phyloP scores from a whole-genome alignment of 2,329 filamentous ascomycete genomes.

The Trichoderma lentiforme region DNA sequence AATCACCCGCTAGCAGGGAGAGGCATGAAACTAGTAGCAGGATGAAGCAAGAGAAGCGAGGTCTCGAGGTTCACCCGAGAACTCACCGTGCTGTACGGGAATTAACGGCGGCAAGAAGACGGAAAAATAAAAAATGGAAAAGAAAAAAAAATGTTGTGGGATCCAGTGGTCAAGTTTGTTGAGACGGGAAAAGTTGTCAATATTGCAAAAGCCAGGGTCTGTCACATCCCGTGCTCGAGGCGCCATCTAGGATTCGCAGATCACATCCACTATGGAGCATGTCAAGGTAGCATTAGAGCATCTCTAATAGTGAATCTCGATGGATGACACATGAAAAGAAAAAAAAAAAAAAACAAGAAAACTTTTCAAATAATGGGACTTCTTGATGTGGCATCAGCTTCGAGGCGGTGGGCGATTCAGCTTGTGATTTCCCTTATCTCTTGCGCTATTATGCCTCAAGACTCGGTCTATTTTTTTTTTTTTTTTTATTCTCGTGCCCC shows the following conservation, averaged over 20 bases:
- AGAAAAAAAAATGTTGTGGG: neutral
- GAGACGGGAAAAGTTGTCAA: neutral
- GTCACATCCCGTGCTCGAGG: slow-evolving; percentile 6
- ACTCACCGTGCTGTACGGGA: neutral
- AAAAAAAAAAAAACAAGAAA: neutral
- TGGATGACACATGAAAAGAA: neutral
- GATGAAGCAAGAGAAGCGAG: neutral
- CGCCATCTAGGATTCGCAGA: slow-evolving; percentile 15
- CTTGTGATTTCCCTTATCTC: neutral
- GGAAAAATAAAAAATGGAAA: neutral
- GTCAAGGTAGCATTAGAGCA: neutral
- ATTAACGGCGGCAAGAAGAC: neutral
- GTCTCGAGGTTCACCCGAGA: neutral
- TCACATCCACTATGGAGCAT: slow-evolving; percentile 5
- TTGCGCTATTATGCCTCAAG: neutral
- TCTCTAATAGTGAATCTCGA: neutral
- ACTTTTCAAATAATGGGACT: neutral
- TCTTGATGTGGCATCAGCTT: neutral
- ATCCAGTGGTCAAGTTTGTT: neutral
- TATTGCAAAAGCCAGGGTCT: neutral
- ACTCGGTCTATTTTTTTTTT: neutral
- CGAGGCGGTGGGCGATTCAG: neutral
- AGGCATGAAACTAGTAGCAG: neutral
- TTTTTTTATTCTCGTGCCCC: neutral
- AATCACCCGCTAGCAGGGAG: neutral